Conservation (phyloP, 2,329 filamentous ascomycete species). For the Blastomyces parvus region DNA sequence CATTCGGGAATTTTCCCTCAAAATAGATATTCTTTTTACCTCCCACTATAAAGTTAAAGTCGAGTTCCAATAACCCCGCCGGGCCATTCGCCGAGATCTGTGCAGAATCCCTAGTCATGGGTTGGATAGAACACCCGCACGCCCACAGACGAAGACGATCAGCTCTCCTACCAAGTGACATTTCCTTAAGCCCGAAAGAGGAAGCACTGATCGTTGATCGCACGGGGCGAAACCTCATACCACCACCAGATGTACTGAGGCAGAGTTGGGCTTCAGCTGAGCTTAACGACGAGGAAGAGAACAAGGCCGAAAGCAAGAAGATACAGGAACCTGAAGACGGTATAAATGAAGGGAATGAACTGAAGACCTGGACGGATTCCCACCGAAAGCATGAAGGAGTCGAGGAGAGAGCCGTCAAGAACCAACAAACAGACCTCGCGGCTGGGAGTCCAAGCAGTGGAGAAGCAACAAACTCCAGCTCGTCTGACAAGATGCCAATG, state of each 20-base stretch:
- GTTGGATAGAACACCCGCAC: neutral
- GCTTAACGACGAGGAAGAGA: neutral
- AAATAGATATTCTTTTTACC: neutral
- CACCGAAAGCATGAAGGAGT: neutral
- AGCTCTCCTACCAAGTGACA: slow-evolving; percentile 9
- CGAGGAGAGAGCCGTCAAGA: neutral
- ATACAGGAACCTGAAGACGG: neutral
- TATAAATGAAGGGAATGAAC: neutral
- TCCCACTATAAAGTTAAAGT: neutral
- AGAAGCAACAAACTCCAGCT: neutral
- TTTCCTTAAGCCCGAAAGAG: slow-evolving; percentile 8
- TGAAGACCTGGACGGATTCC: neutral
- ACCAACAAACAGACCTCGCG: neutral
- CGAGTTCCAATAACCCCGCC: neutral
- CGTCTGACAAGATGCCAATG: neutral
- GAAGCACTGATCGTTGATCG: slow-evolving; percentile 8
- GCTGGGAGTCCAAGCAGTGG: neutral
- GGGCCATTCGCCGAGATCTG: neutral
- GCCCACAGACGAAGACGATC: slow-evolving; percentile 2
- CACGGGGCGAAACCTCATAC: slow-evolving; percentile 9
- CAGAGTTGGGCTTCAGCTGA: slow-evolving; percentile 3
- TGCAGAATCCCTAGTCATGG: neutral
- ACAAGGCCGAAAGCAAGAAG: neutral
- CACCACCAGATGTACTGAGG: slow-evolving; percentile 1
- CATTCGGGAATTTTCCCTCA: neutral